Evolutionary conservation across 169 alveolate genomes (phyloP).

Genomic region (Plasmodium vivax): DNA sequence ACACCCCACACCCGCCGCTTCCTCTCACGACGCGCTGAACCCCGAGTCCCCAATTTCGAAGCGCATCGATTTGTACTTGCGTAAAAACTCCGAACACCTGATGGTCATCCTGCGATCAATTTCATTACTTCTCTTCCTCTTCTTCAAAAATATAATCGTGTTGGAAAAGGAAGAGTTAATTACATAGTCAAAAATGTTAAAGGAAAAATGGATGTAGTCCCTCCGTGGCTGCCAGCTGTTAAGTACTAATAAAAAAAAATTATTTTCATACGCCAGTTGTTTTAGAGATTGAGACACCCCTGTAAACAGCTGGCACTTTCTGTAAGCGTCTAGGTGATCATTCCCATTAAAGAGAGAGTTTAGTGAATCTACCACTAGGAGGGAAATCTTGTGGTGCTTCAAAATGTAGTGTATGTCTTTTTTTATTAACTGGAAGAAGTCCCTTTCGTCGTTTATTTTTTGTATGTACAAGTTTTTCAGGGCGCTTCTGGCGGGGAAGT

Average conservation of each 20-base stretch:
- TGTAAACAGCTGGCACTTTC: constrained; percentile 10
- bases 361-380: constrained; percentile 47
- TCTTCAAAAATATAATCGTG: constrained; percentile 21
- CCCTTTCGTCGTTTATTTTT: constrained; percentile 44
- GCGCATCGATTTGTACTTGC: constrained; percentile 17
- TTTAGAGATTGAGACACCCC: constrained; percentile 22
- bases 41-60: constrained; percentile 39
- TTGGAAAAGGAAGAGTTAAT: constrained; percentile 25
- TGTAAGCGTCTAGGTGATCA: constrained; percentile 9
- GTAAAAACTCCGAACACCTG: constrained; percentile 33
- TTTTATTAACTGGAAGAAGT: constrained; percentile 39
- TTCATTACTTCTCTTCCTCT: constrained; percentile 8
- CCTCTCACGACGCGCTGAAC: background rate
- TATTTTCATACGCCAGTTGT: constrained; percentile 30
- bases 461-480: constrained; percentile 49
- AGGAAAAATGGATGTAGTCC: background rate
- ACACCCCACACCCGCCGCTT: background rate
- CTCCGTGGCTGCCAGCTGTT: constrained; percentile 18
- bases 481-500: background rate
- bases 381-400: constrained; percentile 31
- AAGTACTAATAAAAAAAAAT: constrained; percentile 31
- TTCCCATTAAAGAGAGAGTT: constrained; percentile 34
- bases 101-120: constrained; percentile 6
- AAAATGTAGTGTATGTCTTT: constrained; percentile 19
- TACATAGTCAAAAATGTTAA: constrained; percentile 10